These are phyloP conservation scores for Trametes polyzona DNA, from an alignment of 1,284 basidiomycete species.

Conservation along the genomic window DNA sequence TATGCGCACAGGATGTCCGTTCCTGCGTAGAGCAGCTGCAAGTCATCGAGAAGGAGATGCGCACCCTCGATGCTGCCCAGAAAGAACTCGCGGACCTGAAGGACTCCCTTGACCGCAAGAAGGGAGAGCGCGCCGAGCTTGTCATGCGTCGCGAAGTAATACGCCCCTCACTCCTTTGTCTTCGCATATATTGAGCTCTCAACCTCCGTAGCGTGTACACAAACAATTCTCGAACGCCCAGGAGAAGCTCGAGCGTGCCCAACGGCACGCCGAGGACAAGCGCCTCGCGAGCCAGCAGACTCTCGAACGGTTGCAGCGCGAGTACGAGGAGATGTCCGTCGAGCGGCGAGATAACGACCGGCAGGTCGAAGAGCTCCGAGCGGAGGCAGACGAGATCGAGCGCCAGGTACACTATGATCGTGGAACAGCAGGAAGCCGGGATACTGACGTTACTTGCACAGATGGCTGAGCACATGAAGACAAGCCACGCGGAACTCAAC, in stretches of 20 bases:
- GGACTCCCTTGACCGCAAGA: slow-evolving; percentile 69
- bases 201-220: slow-evolving; percentile 62
- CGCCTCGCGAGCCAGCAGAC: slow-evolving; percentile 66
- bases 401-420: slow-evolving; percentile 52
- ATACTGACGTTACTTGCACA: slow-evolving; percentile 33
- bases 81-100: slow-evolving; percentile 67
- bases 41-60: slow-evolving; percentile 71
- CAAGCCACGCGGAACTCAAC: slow-evolving; percentile 74
- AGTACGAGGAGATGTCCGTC: slow-evolving; percentile 76
- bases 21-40: slow-evolving; percentile 71
- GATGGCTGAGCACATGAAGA: slow-evolving; percentile 76
- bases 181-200: background rate
- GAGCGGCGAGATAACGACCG: slow-evolving; percentile 78
- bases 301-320: slow-evolving; percentile 70
- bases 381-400: slow-evolving; percentile 66
- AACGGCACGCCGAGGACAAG: slow-evolving; percentile 77
- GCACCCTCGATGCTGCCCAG: slow-evolving; percentile 61
- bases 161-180: slow-evolving; percentile 14
- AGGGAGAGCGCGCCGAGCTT: slow-evolving; percentile 73
- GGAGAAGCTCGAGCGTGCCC: slow-evolving; percentile 76
- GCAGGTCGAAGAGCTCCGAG: slow-evolving; percentile 72
- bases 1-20: slow-evolving; percentile 59
- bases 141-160: slow-evolving; percentile 65
- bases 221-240: slow-evolving; percentile 77
- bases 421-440: too few species aligned